phyloP scores from a whole-genome alignment of 2,329 filamentous ascomycete genomes.

The Hypomyces perniciosus region DNA sequence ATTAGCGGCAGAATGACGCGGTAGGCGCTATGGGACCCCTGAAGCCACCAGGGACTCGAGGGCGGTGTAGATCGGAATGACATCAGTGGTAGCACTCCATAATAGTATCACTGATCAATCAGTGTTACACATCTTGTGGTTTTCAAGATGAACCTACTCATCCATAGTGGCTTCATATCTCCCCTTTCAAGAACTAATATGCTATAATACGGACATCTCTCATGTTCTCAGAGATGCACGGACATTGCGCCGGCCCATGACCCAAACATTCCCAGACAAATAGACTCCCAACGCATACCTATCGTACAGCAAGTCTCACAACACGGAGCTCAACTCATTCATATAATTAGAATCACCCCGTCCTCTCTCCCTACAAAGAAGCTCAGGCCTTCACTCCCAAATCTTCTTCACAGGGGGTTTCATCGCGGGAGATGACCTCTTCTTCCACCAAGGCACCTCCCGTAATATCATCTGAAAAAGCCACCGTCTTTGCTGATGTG shows the following conservation, averaged over 20 bases:
- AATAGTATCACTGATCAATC: no score
- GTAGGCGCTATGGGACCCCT: slow-evolving; percentile 6
- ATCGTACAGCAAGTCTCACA: no score
- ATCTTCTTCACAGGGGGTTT: neutral
- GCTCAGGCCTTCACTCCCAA: neutral
- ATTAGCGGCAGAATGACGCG: slow-evolving; percentile 8
- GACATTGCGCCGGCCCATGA: neutral
- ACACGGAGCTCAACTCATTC: no score
- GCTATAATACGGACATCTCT: no score
- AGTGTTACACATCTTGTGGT: no score
- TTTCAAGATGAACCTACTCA: no score
- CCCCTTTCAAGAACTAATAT: no score
- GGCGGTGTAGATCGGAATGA: slow-evolving; percentile 7
- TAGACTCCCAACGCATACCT: neutral
- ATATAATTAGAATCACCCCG: no score
- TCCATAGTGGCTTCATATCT: no score
- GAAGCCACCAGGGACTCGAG: slow-evolving; percentile 5
- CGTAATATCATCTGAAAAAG: slow-evolving; percentile 52
- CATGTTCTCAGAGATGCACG: no score
- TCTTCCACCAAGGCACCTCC: slow-evolving; percentile 28
- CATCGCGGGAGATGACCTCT: slow-evolving; percentile 6
- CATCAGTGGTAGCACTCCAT: neutral
- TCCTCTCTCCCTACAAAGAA: no score
- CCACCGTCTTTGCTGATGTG: slow-evolving; percentile 48
- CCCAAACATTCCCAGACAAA: neutral